Evolutionary conservation across 1,284 basidiomycete genomes (phyloP).

Genomic region (Sphagnurus paluster): DNA sequence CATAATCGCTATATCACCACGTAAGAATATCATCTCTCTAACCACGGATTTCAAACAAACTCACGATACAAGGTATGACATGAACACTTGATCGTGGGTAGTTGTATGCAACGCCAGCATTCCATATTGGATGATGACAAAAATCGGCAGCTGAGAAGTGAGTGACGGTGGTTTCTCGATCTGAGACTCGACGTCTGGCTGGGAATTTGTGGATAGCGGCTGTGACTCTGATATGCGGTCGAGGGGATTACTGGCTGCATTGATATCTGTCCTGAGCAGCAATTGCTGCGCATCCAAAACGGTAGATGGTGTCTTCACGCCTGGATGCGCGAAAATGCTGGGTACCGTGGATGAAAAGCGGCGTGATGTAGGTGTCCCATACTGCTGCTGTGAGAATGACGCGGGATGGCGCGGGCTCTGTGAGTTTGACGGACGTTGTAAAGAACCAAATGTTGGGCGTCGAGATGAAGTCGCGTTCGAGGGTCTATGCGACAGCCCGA

Average conservation of each 20-base stretch:
- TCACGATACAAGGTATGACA: conserved; percentile 81
- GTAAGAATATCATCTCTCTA: conserved; percentile 11
- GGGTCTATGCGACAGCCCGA: conserved; percentile 25
- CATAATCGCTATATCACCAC: conserved; percentile 56
- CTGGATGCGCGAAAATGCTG: conserved; percentile 78
- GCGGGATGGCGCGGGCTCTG: conserved; percentile 27
- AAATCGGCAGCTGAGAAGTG: conserved; percentile 62
- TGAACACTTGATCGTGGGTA: conserved; percentile 84
- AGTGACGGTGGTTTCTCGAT: conserved; percentile 60
- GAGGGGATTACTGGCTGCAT: conserved; percentile 38
- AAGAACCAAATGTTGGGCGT: conserved; percentile 26
- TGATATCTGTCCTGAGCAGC: conserved; percentile 41
- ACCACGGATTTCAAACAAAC: conserved; percentile 28
- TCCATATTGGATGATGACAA: conserved; percentile 80
- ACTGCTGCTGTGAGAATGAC: conserved; percentile 32
- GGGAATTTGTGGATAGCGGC: conserved; percentile 21
- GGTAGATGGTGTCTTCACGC: conserved; percentile 71
- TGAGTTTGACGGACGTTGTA: conserved; percentile 33
- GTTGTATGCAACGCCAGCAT: conserved; percentile 77
- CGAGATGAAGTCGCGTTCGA: conserved; percentile 17
- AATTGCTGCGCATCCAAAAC: conserved; percentile 68
- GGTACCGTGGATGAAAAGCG: conserved; percentile 60
- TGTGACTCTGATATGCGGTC: conserved; percentile 54
- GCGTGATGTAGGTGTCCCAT: conserved; percentile 40
- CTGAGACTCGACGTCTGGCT: conserved; percentile 38